These are phyloP conservation scores for Saccharomycopsis fibuligera DNA, from an alignment of 805 yeast genomes.

Conservation along the genomic window DNA sequence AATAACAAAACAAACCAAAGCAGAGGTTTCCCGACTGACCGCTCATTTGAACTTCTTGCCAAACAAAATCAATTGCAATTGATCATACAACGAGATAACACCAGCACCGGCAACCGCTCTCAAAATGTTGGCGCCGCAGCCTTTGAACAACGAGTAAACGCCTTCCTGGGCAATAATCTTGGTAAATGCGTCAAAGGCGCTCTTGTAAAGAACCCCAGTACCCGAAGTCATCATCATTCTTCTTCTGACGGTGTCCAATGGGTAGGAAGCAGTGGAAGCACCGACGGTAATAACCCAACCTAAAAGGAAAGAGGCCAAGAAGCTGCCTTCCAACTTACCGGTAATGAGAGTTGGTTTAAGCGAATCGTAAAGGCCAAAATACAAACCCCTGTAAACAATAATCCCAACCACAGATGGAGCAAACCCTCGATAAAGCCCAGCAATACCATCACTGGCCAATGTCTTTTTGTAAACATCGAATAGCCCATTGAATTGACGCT, in stretches of 20 bases:
- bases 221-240: constrained; percentile 99
- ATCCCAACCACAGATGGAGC: constrained; percentile 97
- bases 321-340: constrained; percentile 90
- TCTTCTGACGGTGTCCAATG: constrained; percentile 98
- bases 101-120: constrained; percentile 99
- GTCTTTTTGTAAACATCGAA: constrained; percentile 95
- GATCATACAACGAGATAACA: constrained; percentile 96
- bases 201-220: constrained; percentile 92
- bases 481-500: constrained; percentile 95
- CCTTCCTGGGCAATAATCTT: constrained; percentile 95
- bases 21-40: no score
- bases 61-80: constrained; percentile 86
- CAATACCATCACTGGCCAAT: constrained; percentile 89
- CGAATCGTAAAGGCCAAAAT: constrained; percentile 96
- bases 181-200: constrained; percentile 89
- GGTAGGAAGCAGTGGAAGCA: constrained; percentile 98
- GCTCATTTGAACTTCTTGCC: constrained; percentile 84
- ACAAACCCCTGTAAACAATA: constrained; percentile 97
- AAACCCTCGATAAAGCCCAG: constrained; percentile 99
- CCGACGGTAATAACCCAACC: constrained; percentile 98
- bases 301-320: constrained; percentile 90
- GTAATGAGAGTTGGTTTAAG: constrained; percentile 89
- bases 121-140: constrained; percentile 98
- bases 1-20: no score
- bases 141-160: constrained; percentile 88